Evolutionary conservation across 176 grass and related monocot species (phyloP), one percentile per base, ranked within the genome.

Genomic region (Oryza australiensis): DNA sequence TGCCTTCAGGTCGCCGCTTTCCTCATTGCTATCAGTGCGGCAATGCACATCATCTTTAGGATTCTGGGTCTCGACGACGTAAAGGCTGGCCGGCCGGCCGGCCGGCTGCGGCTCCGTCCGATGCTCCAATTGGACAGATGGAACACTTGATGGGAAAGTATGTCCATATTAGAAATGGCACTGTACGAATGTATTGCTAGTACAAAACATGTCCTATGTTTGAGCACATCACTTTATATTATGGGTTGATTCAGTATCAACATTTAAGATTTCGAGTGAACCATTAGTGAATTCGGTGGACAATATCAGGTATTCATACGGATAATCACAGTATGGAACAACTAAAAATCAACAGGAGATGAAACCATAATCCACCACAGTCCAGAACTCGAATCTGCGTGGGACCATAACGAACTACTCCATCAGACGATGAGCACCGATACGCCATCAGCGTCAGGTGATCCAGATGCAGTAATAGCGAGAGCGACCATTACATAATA

Each of bases 121-220:
- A 43, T 37, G 41, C 42, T 23, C 30, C 15, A 42, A 26, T 30
- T 41, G 5, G 24, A 24, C 53, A 73, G 30, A 46, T 64, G 68
- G 26, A 72, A 9, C 55, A 60, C n/a, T 9, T 60, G 22, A 60
- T 24, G 22, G 7, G 8, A 60, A 23, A 60, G 55, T 23, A 24
- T 60, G n/a, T 11, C 20, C 53, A 22, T 53, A 33, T 32, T 32
- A 34, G 12, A 26, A 45, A 62, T 22, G 46, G 5, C 69, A 45
- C 45, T 80, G 77, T 68, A 80, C 76, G 4, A 35, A 18, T 30
- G 43, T 70, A 70, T 74, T 33, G 13, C 5, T 69, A 62, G 63
- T 26, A 22, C 1, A 9, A 80, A 37, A 66, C 42, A 24, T n/a
- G 16, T 26, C 78, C 12, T 1, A 14, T 29, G 46, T 46, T 14